Base-by-base conservation (phyloP, 495 filamentous ascomycete species). In the Penicillium cinerascens region DNA sequence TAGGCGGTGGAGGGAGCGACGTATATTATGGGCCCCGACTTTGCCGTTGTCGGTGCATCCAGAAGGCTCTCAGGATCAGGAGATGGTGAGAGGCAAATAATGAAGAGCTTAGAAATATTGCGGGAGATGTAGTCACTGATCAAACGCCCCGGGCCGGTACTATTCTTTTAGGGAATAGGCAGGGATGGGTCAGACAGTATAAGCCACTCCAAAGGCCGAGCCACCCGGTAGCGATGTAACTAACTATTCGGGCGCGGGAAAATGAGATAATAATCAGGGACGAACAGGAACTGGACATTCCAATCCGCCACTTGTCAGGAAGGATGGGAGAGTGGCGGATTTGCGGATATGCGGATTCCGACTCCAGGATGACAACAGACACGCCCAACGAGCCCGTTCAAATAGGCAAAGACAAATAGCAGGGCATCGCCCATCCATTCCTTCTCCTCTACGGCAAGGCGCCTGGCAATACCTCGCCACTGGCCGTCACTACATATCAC, bases 61-160 rank as follows among this genome's bases (percentile, higher is more conserved):
- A 62, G 61, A 65, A 62, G 42, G 59, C 26, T 44, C 54, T 46
- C 23, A 42, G 41, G 50, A 56, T 49, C 57, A 50, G 51, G 53
- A 49, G 39, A 33, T 33, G 29, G 29, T 33, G 29, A 10, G 29
- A 33, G 29, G 29, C 29, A 13, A 33, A 33, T 33, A 33, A 13
- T 33, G 10, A 9, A 7, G 7, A 15, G 10, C 29, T 33, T 33
- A 33, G 29, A 33, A 33, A 33, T 33, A 11, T 1, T 29, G 7
- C 26, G 26, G 5, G 29, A 33, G 29, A 11, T 33, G 13, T 10
- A 33, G 11, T 33, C 29, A 33, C 22, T 3, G 22, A 23, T 2
- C 22, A 15, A 13, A 33, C 29, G 29, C 9, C 29, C 29, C 11
- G 29, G 22, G 1, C 29, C 9, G 29, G 11, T 10, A 13, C 29